These are phyloP conservation scores for Cercospora berteroae DNA, from an alignment of 2,329 filamentous ascomycete genomes.

Conservation along the genomic window DNA sequence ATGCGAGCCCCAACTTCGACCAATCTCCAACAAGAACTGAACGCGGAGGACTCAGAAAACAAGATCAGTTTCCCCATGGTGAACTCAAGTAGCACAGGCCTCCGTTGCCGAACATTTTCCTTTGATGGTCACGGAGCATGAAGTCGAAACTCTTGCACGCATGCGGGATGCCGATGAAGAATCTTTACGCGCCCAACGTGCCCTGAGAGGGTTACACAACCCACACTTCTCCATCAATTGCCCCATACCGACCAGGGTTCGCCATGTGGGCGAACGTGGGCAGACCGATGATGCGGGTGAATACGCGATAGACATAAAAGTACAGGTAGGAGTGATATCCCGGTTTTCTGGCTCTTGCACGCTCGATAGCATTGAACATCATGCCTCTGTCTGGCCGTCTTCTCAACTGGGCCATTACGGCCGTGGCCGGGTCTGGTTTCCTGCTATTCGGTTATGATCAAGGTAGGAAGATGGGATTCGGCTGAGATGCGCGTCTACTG, in stretches of 20 bases:
- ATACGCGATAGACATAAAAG: background rate
- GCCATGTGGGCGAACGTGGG: constrained; percentile 5
- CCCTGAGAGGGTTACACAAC: background rate
- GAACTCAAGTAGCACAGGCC: background rate
- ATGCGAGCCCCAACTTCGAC: background rate
- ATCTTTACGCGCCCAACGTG: background rate
- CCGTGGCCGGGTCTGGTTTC: constrained; percentile 22
- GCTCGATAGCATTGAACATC: background rate
- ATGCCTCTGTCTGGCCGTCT: constrained; percentile 20
- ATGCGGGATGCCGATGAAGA: background rate
- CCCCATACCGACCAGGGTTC: background rate
- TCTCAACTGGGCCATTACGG: constrained; percentile 23
- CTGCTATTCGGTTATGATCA: constrained; percentile 25
- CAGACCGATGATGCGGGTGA: background rate
- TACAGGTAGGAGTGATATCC: background rate
- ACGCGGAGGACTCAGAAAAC: background rate
- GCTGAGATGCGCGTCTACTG: background rate
- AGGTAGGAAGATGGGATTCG: background rate
- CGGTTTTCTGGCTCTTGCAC: background rate
- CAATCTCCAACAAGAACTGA: background rate
- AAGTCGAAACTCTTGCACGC: background rate
- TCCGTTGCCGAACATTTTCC: background rate
- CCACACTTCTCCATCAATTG: constrained; percentile 5
- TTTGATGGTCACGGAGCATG: background rate
- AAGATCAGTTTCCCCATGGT: background rate